Conservation (phyloP, 2,329 filamentous ascomycete genomes). For the Trichoderma sp. region DNA sequence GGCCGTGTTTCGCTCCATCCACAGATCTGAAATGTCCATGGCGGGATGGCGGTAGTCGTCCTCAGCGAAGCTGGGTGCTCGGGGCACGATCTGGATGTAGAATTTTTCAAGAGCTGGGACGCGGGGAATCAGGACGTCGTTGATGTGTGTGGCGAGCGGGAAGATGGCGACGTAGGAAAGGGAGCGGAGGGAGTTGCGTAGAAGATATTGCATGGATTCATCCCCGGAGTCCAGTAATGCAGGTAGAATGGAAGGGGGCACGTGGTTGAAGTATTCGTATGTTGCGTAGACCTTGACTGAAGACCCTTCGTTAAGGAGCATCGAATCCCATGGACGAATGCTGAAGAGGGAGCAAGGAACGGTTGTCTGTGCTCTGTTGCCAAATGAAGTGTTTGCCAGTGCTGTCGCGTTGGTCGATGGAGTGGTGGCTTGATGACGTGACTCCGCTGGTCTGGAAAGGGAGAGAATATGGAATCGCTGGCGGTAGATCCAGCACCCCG, state of each 20-base stretch:
- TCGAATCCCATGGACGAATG: slow-evolving; percentile 62
- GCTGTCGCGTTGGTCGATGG: not conserved
- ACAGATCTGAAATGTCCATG: slow-evolving; percentile 46
- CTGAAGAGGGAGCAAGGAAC: slow-evolving; percentile 51
- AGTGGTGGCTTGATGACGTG: not conserved
- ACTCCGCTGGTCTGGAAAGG: slow-evolving; percentile 36
- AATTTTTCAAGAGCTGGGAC: slow-evolving; percentile 55
- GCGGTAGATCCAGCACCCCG: slow-evolving; percentile 64
- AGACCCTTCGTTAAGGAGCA: slow-evolving; percentile 74
- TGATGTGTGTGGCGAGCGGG: slow-evolving; percentile 63
- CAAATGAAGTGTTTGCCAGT: not conserved
- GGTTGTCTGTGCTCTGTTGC: not conserved
- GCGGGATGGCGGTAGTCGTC: slow-evolving; percentile 41
- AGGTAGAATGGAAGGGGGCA: slow-evolving; percentile 62
- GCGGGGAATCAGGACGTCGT: slow-evolving; percentile 46
- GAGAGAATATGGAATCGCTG: slow-evolving; percentile 63
- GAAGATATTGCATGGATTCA: slow-evolving; percentile 38
- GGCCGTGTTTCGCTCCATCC: slow-evolving; percentile 56
- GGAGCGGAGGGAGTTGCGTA: slow-evolving; percentile 43
- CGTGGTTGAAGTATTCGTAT: slow-evolving; percentile 69
- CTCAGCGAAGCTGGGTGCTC: slow-evolving; percentile 38
- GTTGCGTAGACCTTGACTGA: slow-evolving; percentile 70
- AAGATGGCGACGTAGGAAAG: slow-evolving; percentile 67
- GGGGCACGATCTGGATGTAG: slow-evolving; percentile 53
- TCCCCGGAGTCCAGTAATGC: slow-evolving; percentile 49